Percentiles rank a stretch among this genome's conserved stretches.
These are phyloP conservation scores for Waitea zeae DNA, from an alignment of 1,284 basidiomycete genomes.

Conservation along the genomic window DNA sequence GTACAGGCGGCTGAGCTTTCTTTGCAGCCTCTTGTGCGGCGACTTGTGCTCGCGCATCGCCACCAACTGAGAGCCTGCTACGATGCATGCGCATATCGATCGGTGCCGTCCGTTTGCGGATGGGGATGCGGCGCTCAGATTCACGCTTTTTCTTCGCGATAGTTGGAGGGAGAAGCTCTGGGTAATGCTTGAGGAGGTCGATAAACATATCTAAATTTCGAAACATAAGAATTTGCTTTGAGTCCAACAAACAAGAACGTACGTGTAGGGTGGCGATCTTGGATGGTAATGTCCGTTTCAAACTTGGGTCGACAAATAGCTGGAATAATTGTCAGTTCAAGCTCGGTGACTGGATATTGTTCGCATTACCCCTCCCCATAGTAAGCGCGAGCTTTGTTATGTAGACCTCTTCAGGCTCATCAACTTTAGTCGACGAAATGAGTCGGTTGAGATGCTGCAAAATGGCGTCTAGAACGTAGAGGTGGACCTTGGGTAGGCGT, in stretches of 20 bases:
- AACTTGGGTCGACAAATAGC: slow-evolving; percentile 70
- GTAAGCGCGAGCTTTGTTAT: slow-evolving; percentile 77
- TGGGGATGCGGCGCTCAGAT: slow-evolving; percentile 63
- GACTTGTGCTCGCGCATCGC: slow-evolving; percentile 29
- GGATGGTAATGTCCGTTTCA: slow-evolving; percentile 71
- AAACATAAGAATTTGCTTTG: not conserved
- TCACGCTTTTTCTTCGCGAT: slow-evolving; percentile 76
- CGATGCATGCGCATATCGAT: slow-evolving; percentile 79
- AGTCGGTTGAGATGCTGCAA: slow-evolving; percentile 70
- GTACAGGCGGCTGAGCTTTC: slow-evolving; percentile 4
- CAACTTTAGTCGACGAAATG: slow-evolving; percentile 47
- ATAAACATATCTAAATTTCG: slow-evolving; percentile 50
- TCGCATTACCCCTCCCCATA: slow-evolving; percentile 70
- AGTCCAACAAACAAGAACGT: too few relatives aligned
- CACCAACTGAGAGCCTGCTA: slow-evolving; percentile 22
- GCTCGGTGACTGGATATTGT: too few relatives aligned
- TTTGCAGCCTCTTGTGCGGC: slow-evolving; percentile 27
- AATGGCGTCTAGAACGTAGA: slow-evolving; percentile 69
- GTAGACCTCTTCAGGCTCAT: slow-evolving; percentile 62
- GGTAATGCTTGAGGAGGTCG: slow-evolving; percentile 70
- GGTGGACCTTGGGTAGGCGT: slow-evolving; percentile 64
- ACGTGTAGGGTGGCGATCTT: slow-evolving; percentile 72
- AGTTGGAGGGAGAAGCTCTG: slow-evolving; percentile 61
- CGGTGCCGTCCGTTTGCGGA: slow-evolving; percentile 75
- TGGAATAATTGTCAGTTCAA: too few relatives aligned